Base-by-base conservation (phyloP, 2,329 filamentous ascomycete genomes). In the Claviceps sp. region DNA sequence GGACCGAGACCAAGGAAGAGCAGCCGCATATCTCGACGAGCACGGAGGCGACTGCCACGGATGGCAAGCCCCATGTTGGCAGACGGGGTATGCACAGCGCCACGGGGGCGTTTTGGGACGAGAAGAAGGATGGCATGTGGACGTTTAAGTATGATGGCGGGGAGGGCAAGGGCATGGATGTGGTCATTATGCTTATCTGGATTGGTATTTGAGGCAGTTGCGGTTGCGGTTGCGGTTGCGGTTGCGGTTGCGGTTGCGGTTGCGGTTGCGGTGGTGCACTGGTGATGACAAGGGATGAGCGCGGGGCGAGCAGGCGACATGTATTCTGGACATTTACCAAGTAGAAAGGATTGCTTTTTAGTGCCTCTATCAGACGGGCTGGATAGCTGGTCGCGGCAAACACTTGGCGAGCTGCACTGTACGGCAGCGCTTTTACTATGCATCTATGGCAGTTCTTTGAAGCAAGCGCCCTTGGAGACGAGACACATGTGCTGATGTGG, bases 11-110 rank as follows among this genome's bases (percentile, higher is more conserved):
- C 56, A 68, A 71, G 55, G 62, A 67, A 46, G 72, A 75, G 55
- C 69, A 76, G 59, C 72, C 77, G n/a, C 71, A 72, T 58, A 71
- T 78, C 57, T 76, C 77, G 50, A 77, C 75, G 49, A 78, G 77
- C 64, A 73, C 75, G 57, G 69, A 71, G 51, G 67, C 74, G 34
- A 76, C 73, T 24, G 76, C 77, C 55, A 84, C 80, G 30, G 76
- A 81, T 55, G 79, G 78, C 58, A 83, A 82, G 71, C 76, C 78
- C n/a, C 80, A 84, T 65, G 85, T 86, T 52, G 91, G 89, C 52
- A 82, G 90, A 58, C 81, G 91, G 58, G 93, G 93, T 58, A 93
- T 93, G 87, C 87, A 93, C 73, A 86, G 81, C 67, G 87, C 87
- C 22, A 87, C 85, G 45, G 87, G 87, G 48, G 88, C 87, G 37